A percentile compares a stretch with the other conserved stretches of the same genome.
phyloP scores from a whole-genome alignment of 306 rosid species.

The Ochetophila trinervis region DNA sequence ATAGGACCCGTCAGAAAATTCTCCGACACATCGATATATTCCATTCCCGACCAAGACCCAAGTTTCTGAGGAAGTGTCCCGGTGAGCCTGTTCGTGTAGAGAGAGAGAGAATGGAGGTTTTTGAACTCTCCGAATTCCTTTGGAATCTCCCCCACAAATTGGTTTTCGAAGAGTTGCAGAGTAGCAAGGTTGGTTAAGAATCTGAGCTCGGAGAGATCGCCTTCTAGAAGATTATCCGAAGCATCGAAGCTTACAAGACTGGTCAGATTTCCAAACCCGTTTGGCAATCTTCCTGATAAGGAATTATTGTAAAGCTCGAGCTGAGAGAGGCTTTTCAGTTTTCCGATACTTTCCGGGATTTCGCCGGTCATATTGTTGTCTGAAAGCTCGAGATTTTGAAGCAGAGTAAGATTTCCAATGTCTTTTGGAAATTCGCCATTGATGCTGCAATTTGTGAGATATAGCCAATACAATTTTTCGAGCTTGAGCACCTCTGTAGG shows the following conservation, averaged over 20 bases:
- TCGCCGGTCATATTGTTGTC: constrained; percentile 52
- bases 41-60: constrained; percentile 52
- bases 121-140: constrained; percentile 61
- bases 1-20: constrained; percentile 65
- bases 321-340: constrained; percentile 48
- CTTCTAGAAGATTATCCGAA: constrained; percentile 54
- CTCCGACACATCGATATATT: constrained; percentile 73
- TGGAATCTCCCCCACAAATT: constrained; percentile 59
- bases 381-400: constrained; percentile 64
- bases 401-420: constrained; percentile 68
- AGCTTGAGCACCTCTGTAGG: constrained; percentile 60
- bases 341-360: constrained; percentile 57
- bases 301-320: constrained; percentile 62
- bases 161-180: constrained; percentile 57
- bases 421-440: constrained; percentile 52
- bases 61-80: constrained; percentile 72
- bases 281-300: constrained; percentile 55
- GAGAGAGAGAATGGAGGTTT: constrained; percentile 44
- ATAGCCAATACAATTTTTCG: constrained; percentile 66
- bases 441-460: constrained; percentile 67
- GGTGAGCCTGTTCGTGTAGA: constrained; percentile 55
- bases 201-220: constrained; percentile 62
- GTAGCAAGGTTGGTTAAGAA: constrained; percentile 46
- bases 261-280: constrained; percentile 65
- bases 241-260: constrained; percentile 56